Base-by-base conservation (phyloP, 805 yeast genomes). In the Candida incommunis region DNA sequence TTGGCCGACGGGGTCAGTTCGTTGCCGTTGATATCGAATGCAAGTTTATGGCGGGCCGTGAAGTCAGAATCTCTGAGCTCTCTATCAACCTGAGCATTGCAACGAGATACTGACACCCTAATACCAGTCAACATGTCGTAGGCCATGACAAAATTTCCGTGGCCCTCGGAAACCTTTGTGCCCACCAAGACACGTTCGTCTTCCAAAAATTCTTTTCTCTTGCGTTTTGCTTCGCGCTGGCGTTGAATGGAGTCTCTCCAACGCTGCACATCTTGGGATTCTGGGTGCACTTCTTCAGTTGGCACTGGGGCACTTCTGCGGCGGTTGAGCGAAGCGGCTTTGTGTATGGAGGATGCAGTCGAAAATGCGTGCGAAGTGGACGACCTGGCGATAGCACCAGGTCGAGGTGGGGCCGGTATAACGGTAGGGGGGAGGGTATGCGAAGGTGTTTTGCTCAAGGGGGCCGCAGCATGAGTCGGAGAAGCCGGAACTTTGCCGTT, bases 71-170 rank as follows among this genome's bases (percentile, higher is more conserved):
- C 80, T 1, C 71, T 72, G 37, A 92, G 65, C 18, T 81, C 80
- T 45, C 81, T 75, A 74, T 85, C 82, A 9, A 81, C 71, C 29
- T 94, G 94, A 0, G 96, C 84, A 27, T 65, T 65, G 55, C 94
- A 82, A 47, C 96, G 69, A 2, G 95, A 85, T 0, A 92, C 97
- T 0, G 96, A 88, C 5, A 87, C 94, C 46, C 98, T 72, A 41
- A 92, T 92, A 2, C 99, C 98, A 0, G 97, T 88, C 47, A 94
- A 72, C 96, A 92, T 90, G 61, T 90, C 87, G 62, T 92, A 94
- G 1, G 96, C 98, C 70, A 90, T 78, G 23, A 87, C 84, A 56
- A 81, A 92, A 61, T 88, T 92, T 43, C 78, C 86, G 58, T 92
- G 97, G 40, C 96, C 96, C 62, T 92, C 97, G 50, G 81, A 74